A percentile compares a stretch with the other conserved stretches of the same genome.
These are phyloP conservation scores for Talaromyces pinophilus DNA, from an alignment of 2,329 filamentous ascomycete genomes.

Conservation along the genomic window DNA sequence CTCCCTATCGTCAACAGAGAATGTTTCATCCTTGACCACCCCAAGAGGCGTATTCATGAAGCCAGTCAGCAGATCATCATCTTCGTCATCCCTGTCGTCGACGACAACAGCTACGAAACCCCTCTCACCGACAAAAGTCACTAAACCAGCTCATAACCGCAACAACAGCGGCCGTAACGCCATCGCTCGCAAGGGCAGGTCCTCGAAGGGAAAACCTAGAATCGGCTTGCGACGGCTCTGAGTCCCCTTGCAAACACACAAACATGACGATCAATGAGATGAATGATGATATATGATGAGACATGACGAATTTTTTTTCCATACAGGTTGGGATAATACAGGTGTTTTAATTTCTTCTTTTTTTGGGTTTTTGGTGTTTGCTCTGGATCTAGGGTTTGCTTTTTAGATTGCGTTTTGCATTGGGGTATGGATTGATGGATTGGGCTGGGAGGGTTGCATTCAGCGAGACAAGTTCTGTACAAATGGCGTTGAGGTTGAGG, in stretches of 20 bases:
- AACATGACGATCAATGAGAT: background rate
- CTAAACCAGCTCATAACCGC: slow-evolving; percentile 24
- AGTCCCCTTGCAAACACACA: slow-evolving; percentile 16
- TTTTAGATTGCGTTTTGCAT: background rate
- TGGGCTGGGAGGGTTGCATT: background rate
- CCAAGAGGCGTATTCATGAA: slow-evolving; percentile 17
- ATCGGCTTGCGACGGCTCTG: slow-evolving; percentile 40
- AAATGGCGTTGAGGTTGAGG: background rate
- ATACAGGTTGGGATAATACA: background rate
- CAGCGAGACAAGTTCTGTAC: background rate
- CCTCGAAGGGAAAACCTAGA: slow-evolving; percentile 35
- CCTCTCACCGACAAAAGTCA: slow-evolving; percentile 26
- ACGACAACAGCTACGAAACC: slow-evolving; percentile 13
- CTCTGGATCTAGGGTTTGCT: background rate
- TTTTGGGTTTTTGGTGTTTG: background rate
- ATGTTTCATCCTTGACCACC: background rate
- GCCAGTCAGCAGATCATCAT: slow-evolving; percentile 9
- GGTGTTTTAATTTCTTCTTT: background rate
- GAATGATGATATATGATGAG: background rate
- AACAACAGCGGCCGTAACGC: background rate
- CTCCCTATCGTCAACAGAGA: background rate
- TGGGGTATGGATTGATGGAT: background rate
- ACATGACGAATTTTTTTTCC: background rate
- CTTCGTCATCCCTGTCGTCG: slow-evolving; percentile 4
- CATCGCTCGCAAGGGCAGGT: slow-evolving; percentile 32